phyloP scores from a whole-genome alignment of 2,329 filamentous ascomycete species.

The Mycocentrospora acerina region DNA sequence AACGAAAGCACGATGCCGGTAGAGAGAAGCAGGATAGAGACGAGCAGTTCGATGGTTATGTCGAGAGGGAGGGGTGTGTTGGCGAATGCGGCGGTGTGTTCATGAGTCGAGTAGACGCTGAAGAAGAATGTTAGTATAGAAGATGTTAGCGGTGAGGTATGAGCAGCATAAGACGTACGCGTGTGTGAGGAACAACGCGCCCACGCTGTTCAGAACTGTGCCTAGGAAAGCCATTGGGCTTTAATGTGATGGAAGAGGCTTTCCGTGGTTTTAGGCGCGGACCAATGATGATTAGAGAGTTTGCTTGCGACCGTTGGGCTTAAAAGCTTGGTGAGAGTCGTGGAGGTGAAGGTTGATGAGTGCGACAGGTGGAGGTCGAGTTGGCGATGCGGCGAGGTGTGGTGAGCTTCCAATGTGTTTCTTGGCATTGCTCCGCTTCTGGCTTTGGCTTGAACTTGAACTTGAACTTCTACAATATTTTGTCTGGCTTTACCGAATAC shows the following conservation, averaged over 20 bases:
- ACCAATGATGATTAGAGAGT: not conserved
- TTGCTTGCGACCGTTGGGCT: not conserved
- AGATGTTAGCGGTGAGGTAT: conserved; percentile 8
- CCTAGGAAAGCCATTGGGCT: conserved; percentile 73
- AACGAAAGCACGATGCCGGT: conserved; percentile 79
- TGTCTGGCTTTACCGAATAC: no score
- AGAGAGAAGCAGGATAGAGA: conserved; percentile 78
- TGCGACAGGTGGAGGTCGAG: conserved; percentile 1
- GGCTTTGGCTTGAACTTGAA: no score
- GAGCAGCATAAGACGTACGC: conserved; percentile 63
- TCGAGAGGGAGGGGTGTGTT: conserved; percentile 69
- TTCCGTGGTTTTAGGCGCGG: not conserved
- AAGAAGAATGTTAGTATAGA: conserved; percentile 14
- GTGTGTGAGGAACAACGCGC: conserved; percentile 78
- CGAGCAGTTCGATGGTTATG: conserved; percentile 81
- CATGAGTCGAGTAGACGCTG: conserved; percentile 95
- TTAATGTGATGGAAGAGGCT: conserved; percentile 2
- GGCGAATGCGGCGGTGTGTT: conserved; percentile 74
- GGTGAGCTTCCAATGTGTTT: conserved; percentile 1
- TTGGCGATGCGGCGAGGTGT: conserved; percentile 8
- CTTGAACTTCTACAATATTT: no score
- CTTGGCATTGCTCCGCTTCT: no score
- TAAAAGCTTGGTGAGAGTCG: not conserved
- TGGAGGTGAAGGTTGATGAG: not conserved
- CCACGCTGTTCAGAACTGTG: conserved; percentile 69